Evolutionary conservation across 139 green algal genomes (phyloP), one percentile per base, ranked within the genome.

Genomic region (Bryopsis sp.): DNA sequence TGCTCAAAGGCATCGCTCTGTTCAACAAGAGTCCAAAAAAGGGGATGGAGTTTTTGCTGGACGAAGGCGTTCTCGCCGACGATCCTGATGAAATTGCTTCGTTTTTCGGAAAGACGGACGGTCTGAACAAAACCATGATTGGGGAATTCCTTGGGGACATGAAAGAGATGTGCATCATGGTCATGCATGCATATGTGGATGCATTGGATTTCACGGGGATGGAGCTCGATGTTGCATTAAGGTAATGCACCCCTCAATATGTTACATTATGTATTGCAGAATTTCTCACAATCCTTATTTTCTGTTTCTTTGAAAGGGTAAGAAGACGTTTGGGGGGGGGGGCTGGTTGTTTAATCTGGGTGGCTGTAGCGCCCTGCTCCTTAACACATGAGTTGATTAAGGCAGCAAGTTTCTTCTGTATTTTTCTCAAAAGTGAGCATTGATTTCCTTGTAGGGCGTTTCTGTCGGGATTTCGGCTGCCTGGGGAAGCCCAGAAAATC

Each of bases 1-100:
- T 81, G 67, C 77, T 83, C 31, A 79, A 97, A 76, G 89, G 89
- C 36, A 76, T 99, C 5, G 76, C 73, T 34, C 83, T 96, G 47
- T 99, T 99, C 84, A 98, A 98, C 74, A 86, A 88, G 60, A 98
- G 98, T 77, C 92, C 95, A 28, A 91, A 91, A 67, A 98, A 97
- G 76, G 95, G 92, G 39, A 76, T 97, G 5, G 79, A 76, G n/a
- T 69, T 57, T 1, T 82, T 86, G 54, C 72, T 97, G 73, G 84
- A 92, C 71, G 79, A 80, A 29, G 2, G 48, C 29, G 35, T 69
- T 7, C 7, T 69, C 26, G 62, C 35, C 28, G 6, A 33, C 6
- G 32, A 57, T 0, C 74, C 88, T 5, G 79, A 81, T 46, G 87
- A 92, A 1, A 81, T 95, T 6, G 84, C 87, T 0, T n/a, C 47